Evolutionary conservation across 495 filamentous ascomycete species (phyloP), one percentile per base, ranked within the genome.

Genomic region (Cladorrhinum samala): DNA sequence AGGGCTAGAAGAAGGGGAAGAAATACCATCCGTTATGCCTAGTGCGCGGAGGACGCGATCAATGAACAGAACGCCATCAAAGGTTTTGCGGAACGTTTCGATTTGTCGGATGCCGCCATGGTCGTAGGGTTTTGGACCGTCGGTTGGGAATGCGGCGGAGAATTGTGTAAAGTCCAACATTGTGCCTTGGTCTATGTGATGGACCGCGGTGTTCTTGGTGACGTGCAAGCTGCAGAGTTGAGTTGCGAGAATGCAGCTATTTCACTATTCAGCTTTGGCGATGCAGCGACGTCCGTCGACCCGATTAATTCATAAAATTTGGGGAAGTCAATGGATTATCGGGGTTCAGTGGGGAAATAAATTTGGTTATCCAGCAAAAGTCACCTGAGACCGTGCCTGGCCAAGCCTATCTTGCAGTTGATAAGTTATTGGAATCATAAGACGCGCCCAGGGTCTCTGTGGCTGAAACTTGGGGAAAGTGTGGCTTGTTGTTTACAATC

Each of bases 41-140:
- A 89, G 71, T n/a, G 83, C 72, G 48, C 77, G 80, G 41, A 91
- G 71, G 27, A 91, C 77, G 46, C 80, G 79, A 64, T 92, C 88
- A 57, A 89, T 82, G 64, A 91, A 90, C 39, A 91, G 76, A 44
- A 78, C 72, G 55, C 84, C 82, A 51, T 83, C 80, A 23, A 90
- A 70, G 17, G 66, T 68, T 40, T 80, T 80, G 50, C 86, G 83
- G 55, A 80, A 80, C 20, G 72, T 67, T 50, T 82, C 72, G 55
- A 90, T 86, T 19, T 76, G 72, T 13, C 83, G 72, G 55, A 81
- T 61, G 42, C 73, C 65, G 19, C 74, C 72, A 30, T 77, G 73
- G 61, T 82, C 79, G 64, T 88, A 86, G 11, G 77, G 77, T 54
- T 81, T 81, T 13, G 81, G 79, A 21, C 77, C 74, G 45, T 85